Evolutionary conservation across 2,329 filamentous ascomycete genomes (phyloP).

Genomic region (Thermochaetoides dissita): DNA sequence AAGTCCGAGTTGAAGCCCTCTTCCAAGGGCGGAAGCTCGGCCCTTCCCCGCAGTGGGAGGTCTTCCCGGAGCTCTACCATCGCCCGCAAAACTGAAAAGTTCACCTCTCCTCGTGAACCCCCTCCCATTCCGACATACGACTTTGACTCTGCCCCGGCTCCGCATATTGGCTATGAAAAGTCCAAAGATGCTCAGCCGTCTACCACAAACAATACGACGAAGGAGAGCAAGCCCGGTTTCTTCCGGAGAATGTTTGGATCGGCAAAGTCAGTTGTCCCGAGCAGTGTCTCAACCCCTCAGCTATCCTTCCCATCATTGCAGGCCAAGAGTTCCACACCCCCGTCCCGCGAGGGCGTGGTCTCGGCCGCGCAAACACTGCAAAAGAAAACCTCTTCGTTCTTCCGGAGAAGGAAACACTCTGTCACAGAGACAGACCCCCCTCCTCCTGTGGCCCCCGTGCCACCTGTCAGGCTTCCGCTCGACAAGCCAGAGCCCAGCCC

Average conservation of each 20-base stretch:
- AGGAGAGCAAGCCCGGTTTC: conserved; percentile 64
- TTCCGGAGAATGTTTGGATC: conserved; percentile 85
- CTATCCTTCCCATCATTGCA: conserved; percentile 29
- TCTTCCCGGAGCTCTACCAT: conserved; percentile 38
- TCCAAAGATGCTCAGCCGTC: conserved; percentile 29
- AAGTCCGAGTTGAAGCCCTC: conserved; percentile 22
- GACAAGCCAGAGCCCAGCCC: conserved; percentile 40
- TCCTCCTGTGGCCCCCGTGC: conserved; percentile 23
- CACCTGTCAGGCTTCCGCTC: conserved; percentile 21
- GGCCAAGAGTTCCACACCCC: conserved; percentile 34
- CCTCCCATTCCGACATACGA: conserved; percentile 21
- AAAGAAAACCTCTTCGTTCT: conserved; percentile 92
- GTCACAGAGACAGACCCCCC: conserved; percentile 46
- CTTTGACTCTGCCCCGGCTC: conserved; percentile 41
- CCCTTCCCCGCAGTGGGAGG: conserved; percentile 33
- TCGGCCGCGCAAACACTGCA: conserved; percentile 44
- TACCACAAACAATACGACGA: conserved; percentile 18
- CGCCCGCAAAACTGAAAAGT: conserved; percentile 20
- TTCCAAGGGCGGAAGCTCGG: conserved; percentile 5
- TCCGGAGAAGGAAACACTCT: conserved; percentile 85
- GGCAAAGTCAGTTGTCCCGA: conserved; percentile 37
- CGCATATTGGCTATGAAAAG: conserved; percentile 45
- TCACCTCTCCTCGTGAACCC: conserved; percentile 16
- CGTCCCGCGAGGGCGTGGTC: conserved; percentile 29
- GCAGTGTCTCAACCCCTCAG: conserved; percentile 16